These are phyloP conservation scores for Mucor racemosus DNA, from an alignment of 371 early-diverging fungal genomes.

Conservation along the genomic window DNA sequence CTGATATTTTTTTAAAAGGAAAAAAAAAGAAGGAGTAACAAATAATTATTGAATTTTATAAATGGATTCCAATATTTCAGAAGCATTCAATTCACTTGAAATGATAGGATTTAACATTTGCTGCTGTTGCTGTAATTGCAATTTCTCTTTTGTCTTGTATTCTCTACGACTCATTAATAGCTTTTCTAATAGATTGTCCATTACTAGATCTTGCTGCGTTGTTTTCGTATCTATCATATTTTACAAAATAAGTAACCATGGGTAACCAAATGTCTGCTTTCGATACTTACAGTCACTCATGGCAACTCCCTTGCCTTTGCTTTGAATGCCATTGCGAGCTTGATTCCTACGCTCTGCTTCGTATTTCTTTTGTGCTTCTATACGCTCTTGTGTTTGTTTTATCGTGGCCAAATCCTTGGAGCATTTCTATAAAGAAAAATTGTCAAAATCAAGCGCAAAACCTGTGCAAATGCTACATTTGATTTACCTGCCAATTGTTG, in stretches of 20 bases:
- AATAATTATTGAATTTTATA: conserved; percentile 7
- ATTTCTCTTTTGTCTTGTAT: conserved; percentile 27
- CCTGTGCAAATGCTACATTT: not conserved
- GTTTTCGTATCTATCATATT: conserved; percentile 21
- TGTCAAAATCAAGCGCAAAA: not conserved
- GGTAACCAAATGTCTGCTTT: not conserved
- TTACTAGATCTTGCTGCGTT: conserved; percentile 24
- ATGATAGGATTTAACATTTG: conserved; percentile 7
- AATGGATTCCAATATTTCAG: conserved; percentile 26
- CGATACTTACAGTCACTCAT: conserved; percentile 38
- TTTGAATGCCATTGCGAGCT: conserved; percentile 17
- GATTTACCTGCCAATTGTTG: conserved; percentile 17
- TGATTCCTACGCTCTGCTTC: conserved; percentile 51
- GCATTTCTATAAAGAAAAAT: conserved; percentile 25
- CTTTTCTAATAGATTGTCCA: conserved; percentile 23
- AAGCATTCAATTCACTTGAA: conserved; percentile 20
- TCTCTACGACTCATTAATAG: conserved; percentile 22
- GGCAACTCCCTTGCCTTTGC: conserved; percentile 51
- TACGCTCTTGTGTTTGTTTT: conserved; percentile 39
- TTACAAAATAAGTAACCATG: not conserved
- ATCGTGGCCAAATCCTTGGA: conserved; percentile 29
- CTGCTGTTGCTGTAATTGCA: conserved; percentile 4
- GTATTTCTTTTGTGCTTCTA: conserved; percentile 48
- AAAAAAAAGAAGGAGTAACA: conserved; percentile 1
- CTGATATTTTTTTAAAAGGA: not conserved